A percentile compares a stretch with the other conserved stretches of the same genome.
phyloP scores from a whole-genome alignment of 352 stramenopile species.

The Phytophthora meadii region DNA sequence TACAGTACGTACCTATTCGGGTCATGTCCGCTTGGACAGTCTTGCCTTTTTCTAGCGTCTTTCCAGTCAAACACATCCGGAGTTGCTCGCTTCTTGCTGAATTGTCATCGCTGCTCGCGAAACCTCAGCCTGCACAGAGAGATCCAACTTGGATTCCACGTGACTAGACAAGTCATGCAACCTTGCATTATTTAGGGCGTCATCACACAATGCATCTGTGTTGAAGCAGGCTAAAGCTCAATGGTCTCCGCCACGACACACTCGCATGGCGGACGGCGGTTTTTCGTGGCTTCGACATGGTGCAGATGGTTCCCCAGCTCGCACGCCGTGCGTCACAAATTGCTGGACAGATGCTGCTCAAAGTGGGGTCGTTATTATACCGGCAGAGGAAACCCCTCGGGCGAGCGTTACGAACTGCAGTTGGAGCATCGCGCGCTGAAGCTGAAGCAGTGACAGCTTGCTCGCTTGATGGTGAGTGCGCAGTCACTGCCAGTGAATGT shows the following conservation, averaged over 20 bases:
- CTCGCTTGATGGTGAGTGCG: no score
- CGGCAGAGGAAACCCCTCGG: slow-evolving; percentile 19
- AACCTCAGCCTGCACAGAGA: no score
- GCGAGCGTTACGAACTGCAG: slow-evolving; percentile 27
- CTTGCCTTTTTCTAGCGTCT: slow-evolving; percentile 27
- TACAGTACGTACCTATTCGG: not conserved
- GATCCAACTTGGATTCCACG: no score
- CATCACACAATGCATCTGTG: not conserved
- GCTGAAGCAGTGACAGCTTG: slow-evolving; percentile 10
- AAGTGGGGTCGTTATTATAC: no score
- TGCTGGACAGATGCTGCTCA: no score
- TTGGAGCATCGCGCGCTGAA: not conserved
- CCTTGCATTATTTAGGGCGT: not conserved
- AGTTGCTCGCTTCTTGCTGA: not conserved
- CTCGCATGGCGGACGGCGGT: not conserved
- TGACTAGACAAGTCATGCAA: no score
- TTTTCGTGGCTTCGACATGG: slow-evolving; percentile 14
- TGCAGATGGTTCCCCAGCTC: slow-evolving; percentile 3
- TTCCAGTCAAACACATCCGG: slow-evolving; percentile 17
- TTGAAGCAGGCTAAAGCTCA: not conserved
- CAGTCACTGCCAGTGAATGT: no score
- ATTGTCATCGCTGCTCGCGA: not conserved
- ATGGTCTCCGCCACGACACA: not conserved
- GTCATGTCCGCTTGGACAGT: slow-evolving; percentile 3
- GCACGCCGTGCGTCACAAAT: no score